phyloP scores from a whole-genome alignment of 73 alveolate genomes.

The Effrenium voratum region DNA sequence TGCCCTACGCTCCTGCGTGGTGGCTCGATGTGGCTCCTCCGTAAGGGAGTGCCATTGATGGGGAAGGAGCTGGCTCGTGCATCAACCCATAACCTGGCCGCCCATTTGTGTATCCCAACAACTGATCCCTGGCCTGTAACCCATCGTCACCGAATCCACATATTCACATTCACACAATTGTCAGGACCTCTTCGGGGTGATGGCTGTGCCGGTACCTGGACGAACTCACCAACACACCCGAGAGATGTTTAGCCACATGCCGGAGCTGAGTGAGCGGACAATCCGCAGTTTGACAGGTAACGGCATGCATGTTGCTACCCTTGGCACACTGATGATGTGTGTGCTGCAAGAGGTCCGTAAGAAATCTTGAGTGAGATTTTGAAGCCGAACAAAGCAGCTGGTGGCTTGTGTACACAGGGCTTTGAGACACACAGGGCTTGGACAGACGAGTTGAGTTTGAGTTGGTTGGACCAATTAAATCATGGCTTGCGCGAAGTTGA shows the following conservation, averaged over 20 bases:
- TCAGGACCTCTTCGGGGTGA: not conserved
- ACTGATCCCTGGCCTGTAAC: too few species aligned
- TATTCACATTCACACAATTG: not conserved
- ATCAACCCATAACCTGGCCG: not conserved
- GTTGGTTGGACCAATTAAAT: too few species aligned
- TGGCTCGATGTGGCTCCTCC: not conserved
- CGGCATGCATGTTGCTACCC: not conserved
- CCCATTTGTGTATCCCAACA: not conserved
- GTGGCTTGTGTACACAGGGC: too few species aligned
- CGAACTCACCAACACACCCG: not conserved
- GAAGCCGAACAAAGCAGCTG: too few species aligned
- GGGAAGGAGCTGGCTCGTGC: not conserved
- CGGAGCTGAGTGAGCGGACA: not conserved
- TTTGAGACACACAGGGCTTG: too few species aligned
- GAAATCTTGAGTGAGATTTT: too few species aligned
- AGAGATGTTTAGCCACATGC: not conserved
- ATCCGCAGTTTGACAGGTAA: not conserved
- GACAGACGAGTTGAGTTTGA: too few species aligned
- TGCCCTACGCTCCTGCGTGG: constrained; percentile 24
- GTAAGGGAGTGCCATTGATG: not conserved
- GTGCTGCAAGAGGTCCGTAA: not conserved
- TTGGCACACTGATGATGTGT: not conserved
- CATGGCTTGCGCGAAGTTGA: too few species aligned
- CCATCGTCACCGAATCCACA: not conserved
- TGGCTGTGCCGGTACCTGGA: not conserved